Evolutionary conservation across 495 filamentous ascomycete genomes (phyloP).

Genomic region (Xylaria curta): DNA sequence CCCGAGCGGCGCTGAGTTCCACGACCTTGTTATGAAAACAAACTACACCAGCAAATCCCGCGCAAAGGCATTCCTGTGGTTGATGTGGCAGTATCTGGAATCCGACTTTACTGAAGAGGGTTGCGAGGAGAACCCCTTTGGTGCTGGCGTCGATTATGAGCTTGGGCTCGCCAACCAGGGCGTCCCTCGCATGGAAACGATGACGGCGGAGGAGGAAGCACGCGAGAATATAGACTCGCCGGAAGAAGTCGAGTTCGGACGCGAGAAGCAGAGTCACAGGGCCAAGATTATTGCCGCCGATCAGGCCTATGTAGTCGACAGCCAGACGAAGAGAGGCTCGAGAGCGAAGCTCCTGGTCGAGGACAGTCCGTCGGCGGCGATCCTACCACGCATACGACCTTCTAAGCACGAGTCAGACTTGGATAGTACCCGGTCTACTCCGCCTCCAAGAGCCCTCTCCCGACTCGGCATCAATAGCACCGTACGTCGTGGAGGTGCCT

Average conservation of each 20-base stretch:
- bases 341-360: conserved; percentile 49
- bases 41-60: conserved; percentile 82
- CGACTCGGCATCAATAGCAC: conserved; percentile 49
- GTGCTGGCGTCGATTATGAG: conserved; percentile 71
- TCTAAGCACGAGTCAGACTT: conserved; percentile 64
- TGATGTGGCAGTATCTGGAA: conserved; percentile 99
- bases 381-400: conserved; percentile 58
- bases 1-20: conserved; percentile 84
- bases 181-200: conserved; percentile 77
- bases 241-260: conserved; percentile 86
- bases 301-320: conserved; percentile 56
- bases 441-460: conserved; percentile 57
- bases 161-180: conserved; percentile 72
- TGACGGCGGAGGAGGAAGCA: conserved; percentile 78
- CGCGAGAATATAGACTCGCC: conserved; percentile 89
- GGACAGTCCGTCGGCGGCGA: conserved; percentile 64
- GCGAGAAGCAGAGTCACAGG: conserved; percentile 80
- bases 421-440: conserved; percentile 64
- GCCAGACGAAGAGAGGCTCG: conserved; percentile 53
- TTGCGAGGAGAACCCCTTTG: conserved; percentile 88
- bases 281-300: conserved; percentile 70
- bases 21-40: conserved; percentile 91
- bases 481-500: conserved; percentile 52
- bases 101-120: conserved; percentile 87
- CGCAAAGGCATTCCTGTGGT: conserved; percentile 90